Evolutionary conservation across 352 stramenopile species (phyloP), one percentile per base, ranked within the genome.

Genomic region (Globisporangium alternatum): DNA sequence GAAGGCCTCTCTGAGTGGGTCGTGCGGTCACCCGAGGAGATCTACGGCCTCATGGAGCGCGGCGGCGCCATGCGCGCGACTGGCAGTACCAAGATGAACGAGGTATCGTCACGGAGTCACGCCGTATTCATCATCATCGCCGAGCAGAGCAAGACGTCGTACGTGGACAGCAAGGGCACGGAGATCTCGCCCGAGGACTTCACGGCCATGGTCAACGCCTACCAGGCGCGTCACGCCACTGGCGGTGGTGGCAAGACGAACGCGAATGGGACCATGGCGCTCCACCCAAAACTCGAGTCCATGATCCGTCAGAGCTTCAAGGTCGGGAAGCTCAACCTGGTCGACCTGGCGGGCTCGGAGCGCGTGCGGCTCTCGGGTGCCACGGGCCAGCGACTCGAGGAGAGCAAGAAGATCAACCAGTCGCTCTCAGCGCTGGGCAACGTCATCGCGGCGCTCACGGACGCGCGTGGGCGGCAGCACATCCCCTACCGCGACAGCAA

Each of bases 71-170:
- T 93, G 76, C 84, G 89, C 8, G 88, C 88, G 8, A 96, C 88
- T 0, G 75, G 89, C 2, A 90, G 77, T 57, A 97, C 89, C 41
- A 93, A 93, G 62, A 97, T 97, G 89, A 97, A 97, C 60, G 88
- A 96, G 71, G 69, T 93, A 6, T 93, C 84, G 8, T 93, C 84
- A 2, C 81, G 86, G 13, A 91, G 84, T 28, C 93, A 98, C 59
- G 91, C 93, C 2, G 90, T 98, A n/a, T 97, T 98, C 64, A 97
- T 97, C 69, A 97, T 98, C 65, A 98, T 98, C 65, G 92, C 91
- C 0, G 93, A 98, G 74, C 91, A 98, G 63, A 96, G 88, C 68
- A 87, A 90, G 68, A 97, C 90, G 9, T 81, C 78, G 31, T 97
- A 97, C 64, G 88, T 97, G 28, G 90, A 97, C 60, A 68, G 77